These are phyloP conservation scores for Sonneratia alba DNA, from an alignment of 345 rosid genomes.

Conservation along the genomic window DNA sequence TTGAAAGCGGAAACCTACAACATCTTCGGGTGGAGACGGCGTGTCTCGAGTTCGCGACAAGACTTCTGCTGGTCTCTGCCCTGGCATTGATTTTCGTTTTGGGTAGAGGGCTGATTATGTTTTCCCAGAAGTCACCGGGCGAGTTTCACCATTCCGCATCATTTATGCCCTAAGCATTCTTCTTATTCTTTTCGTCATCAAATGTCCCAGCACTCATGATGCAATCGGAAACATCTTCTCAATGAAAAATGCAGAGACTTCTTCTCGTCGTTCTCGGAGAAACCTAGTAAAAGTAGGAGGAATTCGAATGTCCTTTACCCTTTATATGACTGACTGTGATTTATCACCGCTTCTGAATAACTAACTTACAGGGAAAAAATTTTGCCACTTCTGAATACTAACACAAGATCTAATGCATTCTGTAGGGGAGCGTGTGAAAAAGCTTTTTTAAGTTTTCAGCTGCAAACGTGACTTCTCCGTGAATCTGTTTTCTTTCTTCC, in stretches of 20 bases:
- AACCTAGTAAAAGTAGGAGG: not conserved
- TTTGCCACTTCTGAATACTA: no score
- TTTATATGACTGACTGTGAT: no score
- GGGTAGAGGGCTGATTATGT: constrained; percentile 91
- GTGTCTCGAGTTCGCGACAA: constrained; percentile 69
- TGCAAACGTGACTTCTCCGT: no score
- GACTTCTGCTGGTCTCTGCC: constrained; percentile 65
- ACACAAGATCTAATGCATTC: no score
- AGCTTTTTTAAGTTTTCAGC: no score
- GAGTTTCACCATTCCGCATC: constrained; percentile 16
- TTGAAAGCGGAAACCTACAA: constrained; percentile 86
- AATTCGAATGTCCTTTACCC: not conserved
- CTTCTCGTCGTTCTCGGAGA: not conserved
- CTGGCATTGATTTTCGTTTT: constrained; percentile 77
- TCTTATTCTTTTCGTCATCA: not conserved
- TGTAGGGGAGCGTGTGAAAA: no score
- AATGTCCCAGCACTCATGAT: no score
- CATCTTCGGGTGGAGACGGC: constrained; percentile 85
- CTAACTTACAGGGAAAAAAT: no score
- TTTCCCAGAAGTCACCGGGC: constrained; percentile 80
- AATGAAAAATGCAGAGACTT: not conserved
- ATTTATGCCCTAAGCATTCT: not conserved
- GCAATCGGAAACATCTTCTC: no score
- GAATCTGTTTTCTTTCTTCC: no score
- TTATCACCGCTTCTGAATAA: no score